phyloP scores from a whole-genome alignment of 1,139 yeast genomes.

The Sugiyamaella sp. region DNA sequence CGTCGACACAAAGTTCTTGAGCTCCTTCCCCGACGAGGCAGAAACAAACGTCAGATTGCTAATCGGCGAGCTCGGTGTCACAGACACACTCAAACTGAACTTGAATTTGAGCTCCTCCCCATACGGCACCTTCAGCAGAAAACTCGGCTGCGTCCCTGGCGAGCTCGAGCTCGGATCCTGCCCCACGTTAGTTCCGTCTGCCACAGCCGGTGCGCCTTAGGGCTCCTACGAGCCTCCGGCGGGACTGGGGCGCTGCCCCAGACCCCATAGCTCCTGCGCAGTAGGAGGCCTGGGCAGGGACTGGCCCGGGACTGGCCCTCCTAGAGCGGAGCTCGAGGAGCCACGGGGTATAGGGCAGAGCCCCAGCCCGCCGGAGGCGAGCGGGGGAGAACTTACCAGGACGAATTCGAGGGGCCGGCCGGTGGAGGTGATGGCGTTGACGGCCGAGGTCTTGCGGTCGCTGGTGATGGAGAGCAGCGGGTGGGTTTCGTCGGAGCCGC shows the following conservation, averaged over 20 bases:
- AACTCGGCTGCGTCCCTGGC: conserved; percentile 19
- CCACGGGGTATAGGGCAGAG: not conserved
- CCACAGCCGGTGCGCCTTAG: not conserved
- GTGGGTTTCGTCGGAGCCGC: conserved; percentile 8
- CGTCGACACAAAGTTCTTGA: conserved; percentile 42
- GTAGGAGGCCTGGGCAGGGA: conserved; percentile 1
- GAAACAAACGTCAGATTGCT: conserved; percentile 43
- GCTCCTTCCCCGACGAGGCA: conserved; percentile 30
- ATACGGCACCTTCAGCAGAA: conserved; percentile 33
- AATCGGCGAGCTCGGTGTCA: conserved; percentile 27
- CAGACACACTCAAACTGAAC: conserved; percentile 16
- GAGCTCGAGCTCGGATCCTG: conserved; percentile 24
- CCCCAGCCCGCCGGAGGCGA: not conserved
- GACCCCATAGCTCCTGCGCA: conserved; percentile 5
- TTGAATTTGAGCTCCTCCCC: conserved; percentile 19
- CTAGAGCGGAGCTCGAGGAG: not conserved
- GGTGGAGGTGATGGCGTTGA: conserved; percentile 9
- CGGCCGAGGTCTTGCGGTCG: conserved; percentile 17
- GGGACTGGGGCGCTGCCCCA: not conserved
- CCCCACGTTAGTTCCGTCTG: conserved; percentile 12
- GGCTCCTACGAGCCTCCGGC: conserved; percentile 2
- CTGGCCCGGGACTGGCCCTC: not conserved
- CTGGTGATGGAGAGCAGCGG: conserved; percentile 18
- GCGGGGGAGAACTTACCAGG: conserved; percentile 2
- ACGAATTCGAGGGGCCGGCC: conserved; percentile 20